A percentile compares a stretch with the other conserved stretches of the same genome.
Evolutionary conservation across 2,329 filamentous ascomycete genomes (phyloP).

Genomic region (Clonostachys chloroleuca): DNA sequence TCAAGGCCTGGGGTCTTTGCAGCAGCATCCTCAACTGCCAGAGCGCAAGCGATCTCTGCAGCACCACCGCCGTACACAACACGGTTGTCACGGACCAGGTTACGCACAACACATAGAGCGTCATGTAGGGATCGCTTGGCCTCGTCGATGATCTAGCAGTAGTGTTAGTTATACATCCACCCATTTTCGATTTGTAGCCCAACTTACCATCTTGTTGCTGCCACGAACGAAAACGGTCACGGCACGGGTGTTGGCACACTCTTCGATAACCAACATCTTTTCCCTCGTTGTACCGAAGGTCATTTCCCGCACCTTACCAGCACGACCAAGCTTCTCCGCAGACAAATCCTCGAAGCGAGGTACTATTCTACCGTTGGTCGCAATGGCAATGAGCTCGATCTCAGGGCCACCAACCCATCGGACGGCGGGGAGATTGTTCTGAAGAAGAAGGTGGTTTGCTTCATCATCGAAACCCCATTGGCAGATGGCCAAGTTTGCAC

Average conservation of each 20-base stretch:
- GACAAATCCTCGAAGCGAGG: conserved; percentile 94
- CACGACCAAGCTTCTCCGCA: conserved; percentile 83
- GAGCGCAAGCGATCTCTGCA: conserved; percentile 92
- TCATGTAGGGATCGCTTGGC: conserved; percentile 97
- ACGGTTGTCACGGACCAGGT: conserved; percentile 91
- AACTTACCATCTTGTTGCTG: conserved; percentile 95
- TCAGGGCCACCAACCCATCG: conserved; percentile 98
- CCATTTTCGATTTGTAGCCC: neutral
- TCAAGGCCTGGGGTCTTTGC: conserved; percentile 95
- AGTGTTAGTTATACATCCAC: conserved; percentile 8
- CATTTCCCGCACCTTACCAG: conserved; percentile 91
- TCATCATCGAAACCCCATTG: conserved; percentile 99
- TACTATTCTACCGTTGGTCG: conserved; percentile 95
- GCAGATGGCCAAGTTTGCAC: conserved; percentile 95
- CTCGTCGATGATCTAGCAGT: conserved; percentile 86
- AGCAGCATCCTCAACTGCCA: conserved; percentile 93
- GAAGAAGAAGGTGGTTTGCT: conserved; percentile 93
- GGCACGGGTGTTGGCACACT: conserved; percentile 95
- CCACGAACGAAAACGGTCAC: conserved; percentile 95
- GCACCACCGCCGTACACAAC: conserved; percentile 97
- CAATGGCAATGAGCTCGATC: conserved; percentile 97
- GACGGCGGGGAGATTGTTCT: conserved; percentile 93
- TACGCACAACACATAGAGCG: conserved; percentile 94
- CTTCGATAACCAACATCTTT: conserved; percentile 99
- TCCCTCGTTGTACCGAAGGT: conserved; percentile 95